A percentile compares a stretch with the other conserved stretches of the same genome.
phyloP scores from a whole-genome alignment of 169 alveolate genomes.

The Babesia ovata region DNA sequence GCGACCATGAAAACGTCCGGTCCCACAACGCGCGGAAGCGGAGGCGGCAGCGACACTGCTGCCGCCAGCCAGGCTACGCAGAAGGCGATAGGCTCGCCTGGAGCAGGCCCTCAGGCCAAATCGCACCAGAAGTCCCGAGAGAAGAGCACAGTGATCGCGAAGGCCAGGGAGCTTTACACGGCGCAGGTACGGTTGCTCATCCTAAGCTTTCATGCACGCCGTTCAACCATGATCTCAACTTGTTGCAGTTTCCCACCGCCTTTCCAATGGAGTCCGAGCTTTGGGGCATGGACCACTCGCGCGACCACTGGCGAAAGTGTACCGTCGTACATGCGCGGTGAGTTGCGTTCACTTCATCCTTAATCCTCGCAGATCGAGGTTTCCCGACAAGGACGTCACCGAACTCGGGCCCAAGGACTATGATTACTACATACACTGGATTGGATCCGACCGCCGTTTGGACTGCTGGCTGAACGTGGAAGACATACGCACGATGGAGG shows the following conservation, averaged over 20 bases:
- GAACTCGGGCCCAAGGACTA: conserved; percentile 67
- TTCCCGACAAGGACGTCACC: conserved; percentile 26
- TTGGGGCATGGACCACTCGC: conserved; percentile 74
- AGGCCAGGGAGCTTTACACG: conserved; percentile 57
- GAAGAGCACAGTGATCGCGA: conserved; percentile 57
- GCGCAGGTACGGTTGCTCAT: conserved; percentile 33
- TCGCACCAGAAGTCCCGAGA: conserved; percentile 60
- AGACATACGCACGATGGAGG: conserved; percentile 77
- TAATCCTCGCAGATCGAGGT: conserved; percentile 38
- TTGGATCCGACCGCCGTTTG: conserved; percentile 84
- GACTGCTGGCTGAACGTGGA: conserved; percentile 87
- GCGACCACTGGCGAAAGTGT: conserved; percentile 73
- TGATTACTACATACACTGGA: conserved; percentile 89
- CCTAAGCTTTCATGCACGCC: no score
- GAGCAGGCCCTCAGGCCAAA: conserved; percentile 20
- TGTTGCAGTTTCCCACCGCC: conserved; percentile 74
- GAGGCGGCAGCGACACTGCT: background rate
- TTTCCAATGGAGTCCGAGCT: conserved; percentile 74
- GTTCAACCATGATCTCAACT: background rate
- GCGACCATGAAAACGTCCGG: no score
- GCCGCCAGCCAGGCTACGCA: background rate
- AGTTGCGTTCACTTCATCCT: background rate
- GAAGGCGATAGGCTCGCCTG: conserved; percentile 7
- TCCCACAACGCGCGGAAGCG: background rate
- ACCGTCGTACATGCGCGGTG: conserved; percentile 76